Evolutionary conservation across 768 basidiomycete species (phyloP).

Genomic region (Rhodotorula paludigena): DNA sequence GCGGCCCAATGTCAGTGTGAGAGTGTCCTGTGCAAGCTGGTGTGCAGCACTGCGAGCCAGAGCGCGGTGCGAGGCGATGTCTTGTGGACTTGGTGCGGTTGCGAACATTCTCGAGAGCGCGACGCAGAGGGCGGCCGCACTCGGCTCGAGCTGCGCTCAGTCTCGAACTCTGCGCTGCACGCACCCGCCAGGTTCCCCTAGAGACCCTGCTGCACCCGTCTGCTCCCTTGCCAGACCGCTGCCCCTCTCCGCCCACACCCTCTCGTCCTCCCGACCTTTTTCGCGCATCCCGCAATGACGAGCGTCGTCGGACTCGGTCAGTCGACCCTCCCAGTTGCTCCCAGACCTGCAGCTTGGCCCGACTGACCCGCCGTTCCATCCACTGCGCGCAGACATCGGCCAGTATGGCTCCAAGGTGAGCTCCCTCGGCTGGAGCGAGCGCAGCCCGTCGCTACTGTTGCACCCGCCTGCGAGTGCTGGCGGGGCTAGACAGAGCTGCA

Average conservation of each 20-base stretch:
- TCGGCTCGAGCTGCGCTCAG: too few species aligned
- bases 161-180: too few species aligned
- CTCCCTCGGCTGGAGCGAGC: neutral
- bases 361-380: neutral
- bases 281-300: slow-evolving; percentile 13
- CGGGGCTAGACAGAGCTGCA: neutral
- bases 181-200: too few species aligned
- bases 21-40: too few species aligned
- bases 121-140: too few species aligned
- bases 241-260: too few species aligned
- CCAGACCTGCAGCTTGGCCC: neutral
- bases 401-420: slow-evolving; percentile 40
- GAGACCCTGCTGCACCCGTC: too few species aligned
- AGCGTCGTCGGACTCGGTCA: slow-evolving; percentile 34
- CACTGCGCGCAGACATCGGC: slow-evolving; percentile 28
- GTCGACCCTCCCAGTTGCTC: neutral
- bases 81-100: too few species aligned
- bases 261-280: neutral
- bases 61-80: too few species aligned
- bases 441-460: neutral
- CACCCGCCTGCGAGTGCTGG: neutral
- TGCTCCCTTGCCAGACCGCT: neutral
- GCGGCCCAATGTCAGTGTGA: too few species aligned
- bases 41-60: too few species aligned
- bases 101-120: too few species aligned